Base-by-base conservation (phyloP, 192 early-diverging fungal genomes). In the Linnemannia schmuckeri region DNA sequence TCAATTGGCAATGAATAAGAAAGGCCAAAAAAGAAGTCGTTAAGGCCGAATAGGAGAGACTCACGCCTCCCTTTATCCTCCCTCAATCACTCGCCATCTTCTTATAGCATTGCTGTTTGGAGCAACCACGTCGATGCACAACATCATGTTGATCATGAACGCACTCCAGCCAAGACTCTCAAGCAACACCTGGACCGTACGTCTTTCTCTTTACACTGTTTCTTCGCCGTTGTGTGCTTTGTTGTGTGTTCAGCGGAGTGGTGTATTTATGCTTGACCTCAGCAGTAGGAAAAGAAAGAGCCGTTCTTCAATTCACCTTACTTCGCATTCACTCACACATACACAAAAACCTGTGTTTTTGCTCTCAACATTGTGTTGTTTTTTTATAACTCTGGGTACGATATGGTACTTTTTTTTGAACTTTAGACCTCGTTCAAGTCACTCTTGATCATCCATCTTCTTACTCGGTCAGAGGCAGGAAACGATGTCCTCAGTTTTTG, bases 21-120 rank as follows among this genome's bases (percentile, higher is more conserved):
- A 15, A 66, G 24, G 12, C 0, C 13, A 1, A 12, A 12, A 94
- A 88, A 90, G 63, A 97, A 99, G 57, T 97, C 97, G 83, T 93
- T 94, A 94, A 97, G 8, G 97, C 96, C 57, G 98, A 99, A 87
- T 95, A 96, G 83, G 98, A 88, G 93, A 93, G 89, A 72, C 72
- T 73, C 27, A 66, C 27, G 61, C 44, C 15, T 49, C n/a, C 42
- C 5, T 49, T 12, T 7, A 6, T 70, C 35, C 24, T 49, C 41
- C 6, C 15, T 52, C 24, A 37, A 37, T 27, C 38, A 9, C 66
- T 46, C 30, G 8, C 47, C 35, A 46, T 22, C 18, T 61, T 24
- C 24, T 3, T 38, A n/a, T 81, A 87, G 85, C 85, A 44, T 47
- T 87, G 79, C 68, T 87, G 22, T 81, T 78, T 75, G 85, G 85